phyloP scores from a whole-genome alignment of 805 yeast species.

The Lipomyces oligophaga region DNA sequence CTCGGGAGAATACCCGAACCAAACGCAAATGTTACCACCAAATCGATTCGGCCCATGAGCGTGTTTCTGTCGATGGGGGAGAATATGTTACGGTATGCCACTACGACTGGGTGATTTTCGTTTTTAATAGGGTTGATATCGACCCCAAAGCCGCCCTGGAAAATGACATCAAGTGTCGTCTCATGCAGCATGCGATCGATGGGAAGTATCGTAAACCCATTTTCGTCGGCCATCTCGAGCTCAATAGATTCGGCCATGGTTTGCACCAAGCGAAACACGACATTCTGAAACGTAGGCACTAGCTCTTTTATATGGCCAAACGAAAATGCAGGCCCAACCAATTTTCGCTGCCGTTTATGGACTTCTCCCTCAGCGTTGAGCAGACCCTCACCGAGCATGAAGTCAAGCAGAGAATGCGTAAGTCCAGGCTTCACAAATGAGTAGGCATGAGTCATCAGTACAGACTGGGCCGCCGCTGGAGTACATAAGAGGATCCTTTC shows the following conservation, averaged over 20 bases:
- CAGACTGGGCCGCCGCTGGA: slow-evolving; percentile 14
- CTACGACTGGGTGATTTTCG: slow-evolving; percentile 9
- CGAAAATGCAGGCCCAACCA: slow-evolving; percentile 19
- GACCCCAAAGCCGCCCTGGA: slow-evolving; percentile 22
- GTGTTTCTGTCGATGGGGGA: background rate
- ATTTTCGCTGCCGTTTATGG: slow-evolving; percentile 19
- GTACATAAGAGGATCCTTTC: slow-evolving; percentile 9
- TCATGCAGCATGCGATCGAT: slow-evolving; percentile 11
- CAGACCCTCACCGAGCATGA: slow-evolving; percentile 21
- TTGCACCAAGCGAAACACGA: slow-evolving; percentile 6
- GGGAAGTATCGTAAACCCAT: slow-evolving; percentile 4
- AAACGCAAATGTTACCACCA: slow-evolving; percentile 1
- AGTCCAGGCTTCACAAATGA: slow-evolving; percentile 12
- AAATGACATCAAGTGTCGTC: slow-evolving; percentile 22
- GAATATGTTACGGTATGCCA: slow-evolving; percentile 17
- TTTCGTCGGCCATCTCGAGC: background rate
- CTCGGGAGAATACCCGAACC: slow-evolving; percentile 10
- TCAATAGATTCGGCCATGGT: slow-evolving; percentile 5
- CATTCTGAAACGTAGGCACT: slow-evolving; percentile 13
- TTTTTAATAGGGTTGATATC: slow-evolving; percentile 17
- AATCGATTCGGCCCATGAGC: background rate
- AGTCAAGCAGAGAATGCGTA: slow-evolving; percentile 3
- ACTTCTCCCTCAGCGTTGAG: slow-evolving; percentile 20
- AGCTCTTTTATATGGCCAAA: slow-evolving; percentile 23
- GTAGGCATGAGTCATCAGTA: slow-evolving; percentile 21